These are phyloP conservation scores for Chytriomyces hyalinus DNA, from an alignment of 192 early-diverging fungal genomes.

Conservation along the genomic window DNA sequence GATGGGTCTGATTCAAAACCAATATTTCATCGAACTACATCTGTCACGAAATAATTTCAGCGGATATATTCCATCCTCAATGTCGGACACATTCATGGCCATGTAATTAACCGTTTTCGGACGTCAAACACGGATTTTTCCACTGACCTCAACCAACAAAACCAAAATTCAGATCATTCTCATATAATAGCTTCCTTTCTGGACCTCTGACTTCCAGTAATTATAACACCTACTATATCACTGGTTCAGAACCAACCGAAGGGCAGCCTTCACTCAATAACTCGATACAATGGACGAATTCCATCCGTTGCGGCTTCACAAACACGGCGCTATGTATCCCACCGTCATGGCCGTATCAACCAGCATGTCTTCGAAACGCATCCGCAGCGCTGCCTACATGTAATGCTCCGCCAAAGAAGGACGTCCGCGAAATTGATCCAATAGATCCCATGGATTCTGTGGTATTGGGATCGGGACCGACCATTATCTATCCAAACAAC, in stretches of 20 bases:
- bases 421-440: conserved; percentile 4
- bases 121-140: not conserved
- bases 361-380: conserved; percentile 15
- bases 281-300: conserved; percentile 11
- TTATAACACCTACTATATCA: no score
- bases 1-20: not conserved
- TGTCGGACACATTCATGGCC: conserved; percentile 7
- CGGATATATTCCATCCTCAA: conserved; percentile 17
- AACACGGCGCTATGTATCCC: conserved; percentile 13
- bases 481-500: not conserved
- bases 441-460: conserved; percentile 5
- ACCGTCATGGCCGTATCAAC: conserved; percentile 10
- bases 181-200: conserved; percentile 15
- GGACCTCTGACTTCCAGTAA: conserved; percentile 11
- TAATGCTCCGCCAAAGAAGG: not conserved
- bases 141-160: not conserved
- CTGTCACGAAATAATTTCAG: conserved; percentile 20
- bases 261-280: not conserved
- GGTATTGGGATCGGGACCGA: not conserved
- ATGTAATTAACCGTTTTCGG: not conserved
- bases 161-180: not conserved
- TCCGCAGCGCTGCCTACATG: conserved; percentile 1
- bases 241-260: not conserved
- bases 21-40: conserved; percentile 2
- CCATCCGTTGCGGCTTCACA: conserved; percentile 10